Evolutionary conservation across 805 yeast species (phyloP), one percentile per base, ranked within the genome.

Genomic region (Kazachstania kunashirensis): DNA sequence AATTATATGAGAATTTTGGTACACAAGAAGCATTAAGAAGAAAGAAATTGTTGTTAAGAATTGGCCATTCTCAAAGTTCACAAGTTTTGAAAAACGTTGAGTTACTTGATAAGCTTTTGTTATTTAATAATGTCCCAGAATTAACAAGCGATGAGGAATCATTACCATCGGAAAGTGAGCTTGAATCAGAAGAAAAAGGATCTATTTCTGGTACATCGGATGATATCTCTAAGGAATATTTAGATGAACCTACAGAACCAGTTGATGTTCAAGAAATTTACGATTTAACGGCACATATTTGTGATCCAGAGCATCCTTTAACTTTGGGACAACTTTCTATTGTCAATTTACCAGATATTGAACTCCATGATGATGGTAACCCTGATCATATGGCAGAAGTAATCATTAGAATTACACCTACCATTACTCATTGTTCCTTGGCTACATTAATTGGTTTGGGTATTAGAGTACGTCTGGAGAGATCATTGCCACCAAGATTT

Each of bases 221-320:
- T 6, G 18, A 13, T 20, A 21, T 30, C 13, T n/a, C 24, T 4
- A 29, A 48, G 10, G 45, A 43, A 14, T 30, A 31, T 18, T 53
- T 40, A 2, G 57, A 50, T 3, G 66, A 25, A 67, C 32, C 31
- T 10, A 29, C 31, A 63, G 92, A 84, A 26, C 73, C 72, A 7
- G 75, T 89, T 26, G 98, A 89, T 54, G 60, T 86, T 2, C 96
- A 89, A 55, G 98, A 89, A 54, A 77, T 89, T 5, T 86, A 75
- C 49, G 95, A 88, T 55, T 64, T 89, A 33, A 84, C 84, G 2
- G 76, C 96, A 5, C 73, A 79, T 21, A 84, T 86, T 10, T 81
- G 94, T 0, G 99, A 92, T 56, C 99, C 99, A 1, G 99, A 92
- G 53, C 99, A 92, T 57, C 99, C 99, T 0, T 66, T 92, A 29